phyloP scores from a whole-genome alignment of 805 yeast genomes.

The Starmera caribaea region DNA sequence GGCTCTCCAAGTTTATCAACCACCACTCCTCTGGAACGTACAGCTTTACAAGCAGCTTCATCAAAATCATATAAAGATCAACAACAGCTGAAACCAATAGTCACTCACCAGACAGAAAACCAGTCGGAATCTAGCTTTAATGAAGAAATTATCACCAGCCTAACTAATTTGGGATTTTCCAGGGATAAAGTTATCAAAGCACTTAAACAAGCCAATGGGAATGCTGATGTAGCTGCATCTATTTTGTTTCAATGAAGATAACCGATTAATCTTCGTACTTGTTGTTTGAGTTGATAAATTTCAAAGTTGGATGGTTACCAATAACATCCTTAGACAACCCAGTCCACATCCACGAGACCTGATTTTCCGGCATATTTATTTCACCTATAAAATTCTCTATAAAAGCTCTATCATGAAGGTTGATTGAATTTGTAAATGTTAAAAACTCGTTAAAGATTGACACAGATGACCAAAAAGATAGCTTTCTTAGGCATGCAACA shows the following conservation, averaged over 20 bases:
- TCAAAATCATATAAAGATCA: conserved; percentile 7
- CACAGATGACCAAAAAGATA: conserved; percentile 82
- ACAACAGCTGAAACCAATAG: conserved; percentile 4
- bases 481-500: conserved; percentile 76
- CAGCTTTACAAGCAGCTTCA: conserved; percentile 10
- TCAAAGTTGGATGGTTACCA: conserved; percentile 17
- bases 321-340: conserved; percentile 19
- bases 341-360: conserved; percentile 26
- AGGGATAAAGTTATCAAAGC: conserved; percentile 57
- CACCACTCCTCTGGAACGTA: not conserved
- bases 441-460: conserved; percentile 82
- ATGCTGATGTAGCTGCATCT: conserved; percentile 82
- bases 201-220: conserved; percentile 56
- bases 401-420: conserved; percentile 74
- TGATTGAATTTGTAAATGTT: conserved; percentile 65
- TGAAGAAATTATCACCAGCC: conserved; percentile 32
- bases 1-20: not conserved
- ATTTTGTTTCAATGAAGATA: conserved; percentile 39
- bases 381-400: conserved; percentile 72
- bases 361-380: conserved; percentile 39
- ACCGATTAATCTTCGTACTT: not conserved
- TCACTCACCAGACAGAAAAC: conserved; percentile 3
- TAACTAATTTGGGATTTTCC: conserved; percentile 65
- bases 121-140: conserved; percentile 12
- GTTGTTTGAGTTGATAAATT: conserved; percentile 4